phyloP scores from a whole-genome alignment of 257 asterid genomes.

The Cinchona pubescens region DNA sequence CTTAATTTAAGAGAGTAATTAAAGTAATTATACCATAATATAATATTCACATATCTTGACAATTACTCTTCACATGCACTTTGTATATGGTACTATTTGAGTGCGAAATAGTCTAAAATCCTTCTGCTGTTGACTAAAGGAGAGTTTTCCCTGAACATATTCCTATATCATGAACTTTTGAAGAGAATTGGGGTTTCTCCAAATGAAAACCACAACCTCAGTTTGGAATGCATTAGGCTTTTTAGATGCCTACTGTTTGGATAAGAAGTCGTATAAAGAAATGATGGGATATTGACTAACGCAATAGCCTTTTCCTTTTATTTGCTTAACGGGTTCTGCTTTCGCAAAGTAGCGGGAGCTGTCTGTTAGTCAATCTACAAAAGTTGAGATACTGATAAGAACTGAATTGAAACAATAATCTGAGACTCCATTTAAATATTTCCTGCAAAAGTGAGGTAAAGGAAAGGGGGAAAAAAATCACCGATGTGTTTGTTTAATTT shows the following conservation, averaged over 20 bases:
- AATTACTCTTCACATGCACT: neutral
- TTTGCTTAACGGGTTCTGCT: neutral
- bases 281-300: neutral
- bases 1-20: too few species aligned
- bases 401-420: neutral
- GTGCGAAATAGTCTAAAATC: neutral
- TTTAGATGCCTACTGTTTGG: neutral
- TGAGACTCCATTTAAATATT: neutral
- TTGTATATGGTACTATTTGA: neutral
- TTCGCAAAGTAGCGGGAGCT: neutral
- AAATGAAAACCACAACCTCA: neutral
- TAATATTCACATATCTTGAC: too few species aligned
- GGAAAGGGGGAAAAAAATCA: neutral
- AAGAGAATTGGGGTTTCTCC: neutral
- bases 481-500: neutral
- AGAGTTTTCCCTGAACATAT: neutral
- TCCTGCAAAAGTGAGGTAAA: neutral
- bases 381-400: neutral
- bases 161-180: neutral
- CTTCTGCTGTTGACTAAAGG: neutral
- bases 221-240: neutral
- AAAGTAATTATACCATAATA: too few species aligned
- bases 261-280: neutral
- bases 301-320: neutral
- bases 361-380: neutral